Base-by-base conservation (phyloP, 169 alveolate genomes). In the Cryptosporidium sp. region DNA sequence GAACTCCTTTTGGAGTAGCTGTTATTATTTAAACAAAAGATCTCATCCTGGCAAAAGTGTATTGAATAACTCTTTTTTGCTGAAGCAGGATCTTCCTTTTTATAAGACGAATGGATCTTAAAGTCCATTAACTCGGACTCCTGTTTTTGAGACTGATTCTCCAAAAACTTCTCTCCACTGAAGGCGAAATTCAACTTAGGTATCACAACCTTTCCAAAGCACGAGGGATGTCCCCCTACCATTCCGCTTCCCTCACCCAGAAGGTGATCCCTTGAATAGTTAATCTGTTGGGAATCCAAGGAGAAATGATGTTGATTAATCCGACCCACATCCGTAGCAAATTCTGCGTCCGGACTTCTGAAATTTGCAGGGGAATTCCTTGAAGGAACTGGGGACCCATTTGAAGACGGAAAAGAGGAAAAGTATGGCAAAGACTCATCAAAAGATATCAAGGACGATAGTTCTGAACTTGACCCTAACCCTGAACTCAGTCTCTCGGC, bases 331-430 rank as follows among this genome's bases (percentile, higher is more conserved):
- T 33, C 31, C n/a, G 2, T 31, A 6, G 3, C 23, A 23, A 9
- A 70, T 43, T 45, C 48, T 7, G 48, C 23, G n/a, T 45, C 23
- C 3, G 23, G 14, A 18, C 10, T 41, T 43, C 21, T 41, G 58
- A 50, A 23, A 18, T 21, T 45, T 0, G 12, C 21, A 9, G 71
- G 71, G 6, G 84, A 70, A 18, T 70, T 70, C 9, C 31, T 26
- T 9, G 84, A 70, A 10, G 65, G n/a, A 3, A 37, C 37, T 39
- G 84, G 39, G 7, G 84, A 70, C 26, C 55, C 51, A 33, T 67
- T 29, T 18, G 84, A 70, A 14, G 84, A 70, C n/a, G 73, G 80
- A 16, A 80, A 59, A 12, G 89, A 80, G n/a, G 75, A 65, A 35
- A 65, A 59, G 16, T 52, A 75, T n/a, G 58, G 18, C 12, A 48